Base-by-base conservation (phyloP, 169 alveolate species). In the Plasmodium vinckei region DNA sequence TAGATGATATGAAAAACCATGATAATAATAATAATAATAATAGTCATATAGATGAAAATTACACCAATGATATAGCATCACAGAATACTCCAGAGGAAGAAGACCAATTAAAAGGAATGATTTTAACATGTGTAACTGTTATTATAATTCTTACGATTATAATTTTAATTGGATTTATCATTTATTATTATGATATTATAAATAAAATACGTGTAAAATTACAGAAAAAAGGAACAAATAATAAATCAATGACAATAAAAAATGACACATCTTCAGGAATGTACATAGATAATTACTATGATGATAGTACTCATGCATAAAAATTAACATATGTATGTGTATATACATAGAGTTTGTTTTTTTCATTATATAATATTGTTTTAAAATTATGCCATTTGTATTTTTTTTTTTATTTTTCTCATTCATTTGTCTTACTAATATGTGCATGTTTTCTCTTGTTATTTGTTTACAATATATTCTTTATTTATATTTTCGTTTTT, bases 121-220 rank as follows among this genome's bases (percentile, higher is more conserved):
- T 75, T 42, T 39, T 39, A 19, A 75, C 70, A 23, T 75, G 33
- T 57, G 33, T 67, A 49, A 75, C 64, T 75, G 19, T 33, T 56
- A 75, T 75, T 49, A 63, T 63, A 75, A 5, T 49, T 49, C 42
- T 57, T 23, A 68, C 64, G 17, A 46, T 61, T 25, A 23, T 75
- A 49, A 19, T 63, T 9, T 19, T 33, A 1, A 6, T 75, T 46
- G 49, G 7, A 49, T 75, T 75, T 61, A 57, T 75, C 12, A 49
- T 75, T 61, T 75, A 75, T 75, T 75, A 75, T 54, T 75, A 57
- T 44, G 75, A 75, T 54, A 5, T 75, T 21, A 75, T 75, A 75
- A 63, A 61, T 39, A 75, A 75, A 57, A 12, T 75, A 27, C 63
- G 64, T 44, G 23, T 53, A 47, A 64, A 27, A 61, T 49, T 75